Percentiles rank a stretch among this genome's conserved stretches.
Conservation (phyloP, 2,329 filamentous ascomycete species). For the Fusarium sarcochroum region DNA sequence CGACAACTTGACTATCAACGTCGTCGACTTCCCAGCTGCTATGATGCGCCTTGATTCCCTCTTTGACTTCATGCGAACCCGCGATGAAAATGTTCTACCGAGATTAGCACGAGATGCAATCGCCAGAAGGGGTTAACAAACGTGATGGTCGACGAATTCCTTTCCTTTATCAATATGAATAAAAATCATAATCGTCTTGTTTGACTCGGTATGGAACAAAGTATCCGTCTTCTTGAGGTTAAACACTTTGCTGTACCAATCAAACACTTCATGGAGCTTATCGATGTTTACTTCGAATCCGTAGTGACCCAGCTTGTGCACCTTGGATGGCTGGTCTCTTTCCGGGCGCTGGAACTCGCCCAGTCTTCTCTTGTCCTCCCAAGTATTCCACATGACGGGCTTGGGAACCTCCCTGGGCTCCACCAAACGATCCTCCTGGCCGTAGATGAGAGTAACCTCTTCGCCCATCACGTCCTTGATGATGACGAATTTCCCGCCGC, state of each 20-base stretch:
- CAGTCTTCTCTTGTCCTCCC: conserved; percentile 17
- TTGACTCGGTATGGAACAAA: too few relatives aligned
- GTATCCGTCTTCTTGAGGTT: too few relatives aligned
- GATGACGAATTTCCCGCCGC: too few relatives aligned
- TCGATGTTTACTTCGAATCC: conserved; percentile 14
- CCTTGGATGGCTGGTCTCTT: conserved; percentile 12
- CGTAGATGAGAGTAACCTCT: background rate
- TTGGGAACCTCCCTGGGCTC: conserved; percentile 20
- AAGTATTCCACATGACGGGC: conserved; percentile 23
- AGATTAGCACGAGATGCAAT: too few relatives aligned
- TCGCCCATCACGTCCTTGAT: too few relatives aligned
- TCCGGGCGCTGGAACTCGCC: conserved; percentile 23
- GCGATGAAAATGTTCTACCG: conserved; percentile 21
- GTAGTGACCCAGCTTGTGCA: conserved; percentile 27
- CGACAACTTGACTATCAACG: conserved; percentile 15
- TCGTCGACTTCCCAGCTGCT: conserved; percentile 22
- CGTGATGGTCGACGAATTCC: too few relatives aligned
- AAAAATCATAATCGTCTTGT: too few relatives aligned
- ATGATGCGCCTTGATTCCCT: conserved; percentile 22
- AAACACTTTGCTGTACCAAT: too few relatives aligned
- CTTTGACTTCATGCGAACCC: conserved; percentile 10
- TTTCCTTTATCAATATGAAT: too few relatives aligned
- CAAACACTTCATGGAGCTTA: background rate
- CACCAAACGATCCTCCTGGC: conserved; percentile 10
- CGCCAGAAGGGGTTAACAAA: too few relatives aligned